phyloP scores from a whole-genome alignment of 305 asterid genomes.

The Fraxinus angustifolia region DNA sequence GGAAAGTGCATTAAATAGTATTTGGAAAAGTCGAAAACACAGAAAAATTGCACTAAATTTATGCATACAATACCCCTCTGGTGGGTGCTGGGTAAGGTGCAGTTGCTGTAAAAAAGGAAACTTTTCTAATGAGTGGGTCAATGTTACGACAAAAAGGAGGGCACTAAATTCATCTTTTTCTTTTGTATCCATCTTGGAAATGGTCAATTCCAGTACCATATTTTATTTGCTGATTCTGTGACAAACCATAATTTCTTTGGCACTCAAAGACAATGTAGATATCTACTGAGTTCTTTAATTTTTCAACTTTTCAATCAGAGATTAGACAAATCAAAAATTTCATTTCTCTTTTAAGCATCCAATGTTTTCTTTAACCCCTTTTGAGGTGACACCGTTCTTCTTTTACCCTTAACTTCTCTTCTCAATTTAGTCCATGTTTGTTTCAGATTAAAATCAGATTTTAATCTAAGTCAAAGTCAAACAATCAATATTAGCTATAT shows the following conservation, averaged over 20 bases:
- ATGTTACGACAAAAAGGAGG: constrained; percentile 50
- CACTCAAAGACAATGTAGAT: constrained; percentile 66
- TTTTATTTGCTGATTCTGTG: constrained; percentile 50
- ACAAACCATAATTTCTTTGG: constrained; percentile 64
- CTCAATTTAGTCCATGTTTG: background rate
- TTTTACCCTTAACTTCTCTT: constrained; percentile 10
- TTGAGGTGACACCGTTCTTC: constrained; percentile 38
- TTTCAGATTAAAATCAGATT: no score
- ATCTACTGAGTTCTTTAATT: constrained; percentile 29
- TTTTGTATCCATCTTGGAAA: constrained; percentile 44
- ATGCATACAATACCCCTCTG: background rate
- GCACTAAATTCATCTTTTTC: constrained; percentile 33
- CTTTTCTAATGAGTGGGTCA: constrained; percentile 33
- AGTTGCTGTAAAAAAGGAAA: constrained; percentile 25
- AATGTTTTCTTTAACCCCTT: constrained; percentile 58
- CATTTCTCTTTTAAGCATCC: constrained; percentile 66
- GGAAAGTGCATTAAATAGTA: background rate
- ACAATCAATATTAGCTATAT: background rate
- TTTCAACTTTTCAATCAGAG: constrained; percentile 4
- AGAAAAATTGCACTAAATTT: background rate
- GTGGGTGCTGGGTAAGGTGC: background rate
- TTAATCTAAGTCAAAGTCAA: no score
- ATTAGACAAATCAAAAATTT: constrained; percentile 49
- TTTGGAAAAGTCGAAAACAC: background rate
- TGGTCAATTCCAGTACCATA: constrained; percentile 29